Evolutionary conservation across 2,329 filamentous ascomycete genomes (phyloP).

Genomic region (Lecanicillium sp.): DNA sequence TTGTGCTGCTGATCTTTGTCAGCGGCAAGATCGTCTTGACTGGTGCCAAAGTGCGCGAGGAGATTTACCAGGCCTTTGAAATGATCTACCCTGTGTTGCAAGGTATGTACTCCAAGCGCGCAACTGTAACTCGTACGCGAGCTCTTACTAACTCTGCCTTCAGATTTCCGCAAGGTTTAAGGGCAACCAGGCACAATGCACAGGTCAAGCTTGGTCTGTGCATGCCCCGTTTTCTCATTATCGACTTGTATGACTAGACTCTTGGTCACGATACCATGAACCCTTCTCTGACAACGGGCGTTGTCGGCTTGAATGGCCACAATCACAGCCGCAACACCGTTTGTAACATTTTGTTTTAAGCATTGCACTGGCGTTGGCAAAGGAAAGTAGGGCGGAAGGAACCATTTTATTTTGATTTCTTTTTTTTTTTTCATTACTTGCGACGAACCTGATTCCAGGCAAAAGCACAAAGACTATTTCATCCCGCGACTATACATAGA

Average conservation of each 20-base stretch:
- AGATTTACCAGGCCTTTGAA: slow-evolving; percentile 95
- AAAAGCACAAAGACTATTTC: slow-evolving; percentile 30
- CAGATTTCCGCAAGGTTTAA: slow-evolving; percentile 54
- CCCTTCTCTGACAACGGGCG: slow-evolving; percentile 21
- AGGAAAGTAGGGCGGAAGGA: slow-evolving; percentile 22
- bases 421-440: slow-evolving; percentile 17
- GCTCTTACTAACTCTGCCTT: slow-evolving; percentile 4
- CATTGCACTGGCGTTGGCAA: slow-evolving; percentile 54
- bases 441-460: slow-evolving; percentile 23
- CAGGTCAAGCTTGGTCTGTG: neutral
- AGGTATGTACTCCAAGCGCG: slow-evolving; percentile 43
- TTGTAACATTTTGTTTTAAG: slow-evolving; percentile 35
- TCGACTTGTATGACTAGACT: slow-evolving; percentile 34
- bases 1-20: slow-evolving; percentile 95
- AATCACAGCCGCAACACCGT: slow-evolving; percentile 14
- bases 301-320: slow-evolving; percentile 17
- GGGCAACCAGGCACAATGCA: slow-evolving; percentile 8
- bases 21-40: slow-evolving; percentile 97
- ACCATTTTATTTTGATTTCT: slow-evolving; percentile 16
- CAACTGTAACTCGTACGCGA: neutral
- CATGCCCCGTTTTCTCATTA: slow-evolving; percentile 4
- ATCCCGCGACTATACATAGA: slow-evolving; percentile 32
- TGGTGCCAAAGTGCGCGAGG: slow-evolving; percentile 94
- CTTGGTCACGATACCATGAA: slow-evolving; percentile 41
- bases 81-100: slow-evolving; percentile 95